A percentile compares a stretch with the other conserved stretches of the same genome.
Evolutionary conservation across 169 alveolate genomes (phyloP).

Genomic region (Cryptosporidium sp.): DNA sequence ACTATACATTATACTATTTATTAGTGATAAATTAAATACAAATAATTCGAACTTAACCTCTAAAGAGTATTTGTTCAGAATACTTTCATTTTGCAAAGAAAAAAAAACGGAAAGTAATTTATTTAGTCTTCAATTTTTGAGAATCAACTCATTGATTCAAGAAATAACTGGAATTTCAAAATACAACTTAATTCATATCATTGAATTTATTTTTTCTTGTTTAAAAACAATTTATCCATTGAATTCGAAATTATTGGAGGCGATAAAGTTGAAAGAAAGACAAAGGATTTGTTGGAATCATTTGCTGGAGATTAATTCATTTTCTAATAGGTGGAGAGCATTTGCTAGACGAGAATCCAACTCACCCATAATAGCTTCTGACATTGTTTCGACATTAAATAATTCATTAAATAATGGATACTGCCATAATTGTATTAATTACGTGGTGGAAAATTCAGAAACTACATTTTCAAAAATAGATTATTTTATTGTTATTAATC

Average conservation of each 20-base stretch:
- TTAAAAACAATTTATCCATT: conserved; percentile 39
- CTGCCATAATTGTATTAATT: background rate
- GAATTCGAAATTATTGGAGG: conserved; percentile 53
- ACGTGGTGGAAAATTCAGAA: background rate
- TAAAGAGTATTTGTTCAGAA: conserved; percentile 8
- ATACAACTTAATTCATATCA: background rate
- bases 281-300: conserved; percentile 59
- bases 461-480: background rate
- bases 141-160: conserved; percentile 26
- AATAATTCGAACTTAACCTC: background rate
- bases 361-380: background rate
- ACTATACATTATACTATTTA: conserved; percentile 10
- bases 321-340: conserved; percentile 36
- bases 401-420: background rate
- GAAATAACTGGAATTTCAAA: conserved; percentile 1
- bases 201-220: conserved; percentile 51
- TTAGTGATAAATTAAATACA: background rate
- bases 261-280: conserved; percentile 15
- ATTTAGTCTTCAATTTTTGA: conserved; percentile 41
- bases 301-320: background rate
- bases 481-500: conserved; percentile 10
- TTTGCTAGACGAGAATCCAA: background rate
- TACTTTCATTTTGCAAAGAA: conserved; percentile 30
- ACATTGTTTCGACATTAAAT: background rate
- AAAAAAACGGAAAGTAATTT: background rate